A percentile compares a stretch with the other conserved stretches of the same genome.
These are phyloP conservation scores for Triticum monococcum DNA, from an alignment of 176 grass and related monocot species.

Conservation along the genomic window DNA sequence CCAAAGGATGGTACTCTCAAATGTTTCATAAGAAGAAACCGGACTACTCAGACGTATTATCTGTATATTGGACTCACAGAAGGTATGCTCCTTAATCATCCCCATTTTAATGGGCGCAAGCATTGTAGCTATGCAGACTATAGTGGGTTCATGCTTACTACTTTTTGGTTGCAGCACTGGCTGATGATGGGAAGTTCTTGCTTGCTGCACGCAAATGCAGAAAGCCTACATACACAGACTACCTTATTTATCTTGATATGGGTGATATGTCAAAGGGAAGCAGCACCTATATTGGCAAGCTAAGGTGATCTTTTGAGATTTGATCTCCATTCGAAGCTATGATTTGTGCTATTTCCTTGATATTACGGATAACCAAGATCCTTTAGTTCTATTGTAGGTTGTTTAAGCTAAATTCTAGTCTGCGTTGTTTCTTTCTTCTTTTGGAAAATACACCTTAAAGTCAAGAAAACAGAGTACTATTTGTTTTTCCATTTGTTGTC, in stretches of 20 bases:
- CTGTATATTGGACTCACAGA: constrained; percentile 84
- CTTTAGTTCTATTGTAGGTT: constrained; percentile 10
- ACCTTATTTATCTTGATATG: constrained; percentile 77
- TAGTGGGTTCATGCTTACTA: too few relatives aligned
- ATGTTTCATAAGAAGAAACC: constrained; percentile 92
- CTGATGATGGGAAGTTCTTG: constrained; percentile 48
- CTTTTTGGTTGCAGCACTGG: too few relatives aligned
- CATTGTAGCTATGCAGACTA: too few relatives aligned
- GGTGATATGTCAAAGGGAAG: constrained; percentile 82
- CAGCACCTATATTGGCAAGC: constrained; percentile 84
- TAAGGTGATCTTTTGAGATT: constrained; percentile 60
- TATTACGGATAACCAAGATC: neutral
- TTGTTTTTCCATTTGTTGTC: neutral
- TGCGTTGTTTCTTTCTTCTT: neutral
- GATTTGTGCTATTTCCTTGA: constrained; percentile 1
- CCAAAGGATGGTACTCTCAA: constrained; percentile 76
- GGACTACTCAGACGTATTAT: constrained; percentile 75
- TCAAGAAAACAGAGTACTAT: neutral
- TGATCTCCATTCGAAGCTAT: neutral
- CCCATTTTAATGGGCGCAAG: neutral
- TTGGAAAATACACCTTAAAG: neutral
- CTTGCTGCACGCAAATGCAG: constrained; percentile 88
- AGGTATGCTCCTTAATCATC: constrained; percentile 48
- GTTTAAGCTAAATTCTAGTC: constrained; percentile 10
- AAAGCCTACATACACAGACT: constrained; percentile 88